Conservation (phyloP, 768 basidiomycete genomes). For the Suillus tomentosus region DNA sequence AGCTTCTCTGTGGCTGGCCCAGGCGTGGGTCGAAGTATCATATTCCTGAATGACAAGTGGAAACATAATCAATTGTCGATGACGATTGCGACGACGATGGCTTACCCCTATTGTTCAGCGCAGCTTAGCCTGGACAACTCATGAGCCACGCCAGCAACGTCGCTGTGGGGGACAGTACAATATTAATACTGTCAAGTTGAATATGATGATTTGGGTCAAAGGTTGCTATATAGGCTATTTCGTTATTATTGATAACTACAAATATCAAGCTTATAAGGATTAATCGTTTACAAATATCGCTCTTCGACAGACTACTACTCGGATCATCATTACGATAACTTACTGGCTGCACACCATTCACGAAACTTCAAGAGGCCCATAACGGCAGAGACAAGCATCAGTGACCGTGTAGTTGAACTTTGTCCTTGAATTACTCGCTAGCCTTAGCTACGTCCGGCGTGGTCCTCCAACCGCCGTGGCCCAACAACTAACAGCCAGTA, state of each 20-base stretch:
- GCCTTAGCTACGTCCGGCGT: background rate
- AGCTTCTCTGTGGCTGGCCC: too few species aligned
- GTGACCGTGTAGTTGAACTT: background rate
- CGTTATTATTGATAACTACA: slow-evolving; percentile 1
- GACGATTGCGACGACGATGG: too few species aligned
- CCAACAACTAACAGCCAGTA: background rate
- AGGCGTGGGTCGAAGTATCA: too few species aligned
- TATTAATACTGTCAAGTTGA: background rate
- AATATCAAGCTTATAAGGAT: background rate
- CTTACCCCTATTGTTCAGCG: background rate
- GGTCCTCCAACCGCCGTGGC: background rate
- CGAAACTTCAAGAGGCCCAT: background rate
- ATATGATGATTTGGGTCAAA: background rate
- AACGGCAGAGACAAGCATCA: background rate
- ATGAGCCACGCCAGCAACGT: too few species aligned
- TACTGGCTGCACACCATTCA: background rate
- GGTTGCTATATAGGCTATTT: slow-evolving; percentile 3
- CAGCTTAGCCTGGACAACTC: background rate
- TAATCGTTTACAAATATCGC: background rate
- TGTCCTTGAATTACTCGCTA: background rate
- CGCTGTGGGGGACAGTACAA: too few species aligned
- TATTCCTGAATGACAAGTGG: too few species aligned
- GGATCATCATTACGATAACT: slow-evolving; percentile 1
- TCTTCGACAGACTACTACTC: background rate
- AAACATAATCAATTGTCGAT: too few species aligned